phyloP scores from a whole-genome alignment of 2,329 filamentous ascomycete genomes.

The Fusarium sp. region DNA sequence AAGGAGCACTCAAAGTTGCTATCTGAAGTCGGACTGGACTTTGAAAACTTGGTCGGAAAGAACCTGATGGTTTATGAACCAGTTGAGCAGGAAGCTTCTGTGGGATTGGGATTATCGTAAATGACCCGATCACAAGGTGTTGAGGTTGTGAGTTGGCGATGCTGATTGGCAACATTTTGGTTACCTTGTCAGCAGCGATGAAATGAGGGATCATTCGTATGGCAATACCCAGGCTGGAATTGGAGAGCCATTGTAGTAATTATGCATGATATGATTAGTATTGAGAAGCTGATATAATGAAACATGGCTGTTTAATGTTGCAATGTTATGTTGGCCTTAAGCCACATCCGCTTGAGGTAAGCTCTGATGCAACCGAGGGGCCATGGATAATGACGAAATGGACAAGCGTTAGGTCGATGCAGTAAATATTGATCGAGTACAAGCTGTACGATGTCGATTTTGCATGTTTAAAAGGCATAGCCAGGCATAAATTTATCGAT shows the following conservation, averaged over 20 bases:
- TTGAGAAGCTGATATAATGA: constrained; percentile 18
- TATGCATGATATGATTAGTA: constrained; percentile 1
- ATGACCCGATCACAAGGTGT: neutral
- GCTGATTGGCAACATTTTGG: constrained; percentile 27
- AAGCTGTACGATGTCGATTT: neutral
- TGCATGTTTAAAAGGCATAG: neutral
- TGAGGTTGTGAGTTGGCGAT: constrained; percentile 5
- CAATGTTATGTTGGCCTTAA: neutral
- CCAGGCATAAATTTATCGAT: neutral
- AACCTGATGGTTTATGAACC: constrained; percentile 54
- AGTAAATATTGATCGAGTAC: neutral
- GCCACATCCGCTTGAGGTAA: constrained; percentile 28
- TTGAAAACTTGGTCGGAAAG: constrained; percentile 80
- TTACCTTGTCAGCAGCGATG: constrained; percentile 29
- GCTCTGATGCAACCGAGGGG: constrained; percentile 10
- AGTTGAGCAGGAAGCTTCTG: constrained; percentile 27
- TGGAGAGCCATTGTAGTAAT: constrained; percentile 13
- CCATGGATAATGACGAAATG: constrained; percentile 17
- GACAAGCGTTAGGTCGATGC: neutral
- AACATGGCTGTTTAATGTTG: neutral
- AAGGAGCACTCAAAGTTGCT: constrained; percentile 83
- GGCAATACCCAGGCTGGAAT: constrained; percentile 28
- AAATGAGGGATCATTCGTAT: neutral
- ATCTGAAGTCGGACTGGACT: constrained; percentile 88
- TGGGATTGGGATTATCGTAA: constrained; percentile 50